Evolutionary conservation across 129 eudicot species (phyloP).

Genomic region (Calendula officinalis): DNA sequence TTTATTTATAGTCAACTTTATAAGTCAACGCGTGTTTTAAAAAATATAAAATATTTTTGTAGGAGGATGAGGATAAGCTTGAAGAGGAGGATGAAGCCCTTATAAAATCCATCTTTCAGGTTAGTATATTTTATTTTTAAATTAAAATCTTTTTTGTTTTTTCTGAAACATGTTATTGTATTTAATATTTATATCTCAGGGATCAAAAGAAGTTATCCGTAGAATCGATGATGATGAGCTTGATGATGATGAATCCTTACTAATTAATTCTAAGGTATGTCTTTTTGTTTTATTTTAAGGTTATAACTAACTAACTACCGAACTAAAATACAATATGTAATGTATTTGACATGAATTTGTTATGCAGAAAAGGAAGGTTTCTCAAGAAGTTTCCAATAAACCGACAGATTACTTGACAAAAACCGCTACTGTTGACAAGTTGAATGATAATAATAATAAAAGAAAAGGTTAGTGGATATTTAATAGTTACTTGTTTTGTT

Average conservation of each 20-base stretch:
- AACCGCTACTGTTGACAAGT: conserved; percentile 13
- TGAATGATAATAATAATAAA: conserved; percentile 1
- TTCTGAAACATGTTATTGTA: background rate
- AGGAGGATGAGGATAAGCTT: conserved; percentile 39
- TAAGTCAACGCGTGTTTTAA: too few relatives aligned
- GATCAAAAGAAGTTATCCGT: conserved; percentile 34
- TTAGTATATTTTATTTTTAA: conserved; percentile 9
- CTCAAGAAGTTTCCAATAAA: conserved; percentile 23
- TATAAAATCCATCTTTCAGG: conserved; percentile 49
- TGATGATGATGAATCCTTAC: conserved; percentile 40
- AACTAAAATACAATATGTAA: too few relatives aligned
- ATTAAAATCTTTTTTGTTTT: background rate
- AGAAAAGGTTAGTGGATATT: conserved; percentile 27
- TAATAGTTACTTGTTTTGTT: background rate
- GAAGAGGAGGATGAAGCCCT: conserved; percentile 62
- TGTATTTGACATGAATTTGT: background rate
- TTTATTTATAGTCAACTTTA: background rate
- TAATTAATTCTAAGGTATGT: background rate
- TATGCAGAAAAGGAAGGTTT: conserved; percentile 43
- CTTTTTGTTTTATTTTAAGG: too few relatives aligned
- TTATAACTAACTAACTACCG: too few relatives aligned
- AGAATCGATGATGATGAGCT: conserved; percentile 51
- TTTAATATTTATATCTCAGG: conserved; percentile 22
- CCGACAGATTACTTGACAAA: conserved; percentile 47
- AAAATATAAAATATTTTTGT: background rate